Conservation (phyloP, 2,329 filamentous ascomycete species). For the Penicillium nordicum region DNA sequence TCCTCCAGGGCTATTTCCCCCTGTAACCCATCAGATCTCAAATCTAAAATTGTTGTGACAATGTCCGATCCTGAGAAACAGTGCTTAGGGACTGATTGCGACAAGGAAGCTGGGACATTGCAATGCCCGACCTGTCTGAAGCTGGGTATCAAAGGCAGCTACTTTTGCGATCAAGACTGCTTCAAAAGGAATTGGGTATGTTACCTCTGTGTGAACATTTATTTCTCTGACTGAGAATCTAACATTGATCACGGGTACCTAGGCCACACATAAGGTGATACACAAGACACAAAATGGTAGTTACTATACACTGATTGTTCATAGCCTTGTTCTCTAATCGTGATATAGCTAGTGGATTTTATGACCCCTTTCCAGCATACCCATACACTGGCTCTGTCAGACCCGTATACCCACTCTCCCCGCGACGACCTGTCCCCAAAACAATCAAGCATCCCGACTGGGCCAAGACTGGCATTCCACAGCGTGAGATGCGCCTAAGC, state of each 20-base stretch:
- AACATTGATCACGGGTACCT: constrained; percentile 1
- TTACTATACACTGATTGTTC: constrained; percentile 28
- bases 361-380: constrained; percentile 83
- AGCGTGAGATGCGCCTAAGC: constrained; percentile 56
- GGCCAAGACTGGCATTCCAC: constrained; percentile 69
- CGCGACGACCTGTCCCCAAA: constrained; percentile 66
- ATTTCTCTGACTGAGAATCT: neutral
- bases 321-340: constrained; percentile 52
- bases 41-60: neutral
- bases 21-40: neutral
- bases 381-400: constrained; percentile 72
- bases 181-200: constrained; percentile 94
- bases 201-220: constrained; percentile 4
- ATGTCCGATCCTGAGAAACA: constrained; percentile 20
- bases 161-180: constrained; percentile 89
- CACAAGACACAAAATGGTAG: constrained; percentile 64
- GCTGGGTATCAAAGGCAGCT: constrained; percentile 61
- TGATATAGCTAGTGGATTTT: constrained; percentile 74
- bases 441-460: constrained; percentile 79
- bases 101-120: constrained; percentile 73
- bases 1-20: neutral
- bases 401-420: constrained; percentile 77
- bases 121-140: constrained; percentile 93
- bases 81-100: constrained; percentile 74
- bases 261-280: constrained; percentile 52